Base-by-base conservation (phyloP, 768 basidiomycete species). In the Mrakia hoshinonis region DNA sequence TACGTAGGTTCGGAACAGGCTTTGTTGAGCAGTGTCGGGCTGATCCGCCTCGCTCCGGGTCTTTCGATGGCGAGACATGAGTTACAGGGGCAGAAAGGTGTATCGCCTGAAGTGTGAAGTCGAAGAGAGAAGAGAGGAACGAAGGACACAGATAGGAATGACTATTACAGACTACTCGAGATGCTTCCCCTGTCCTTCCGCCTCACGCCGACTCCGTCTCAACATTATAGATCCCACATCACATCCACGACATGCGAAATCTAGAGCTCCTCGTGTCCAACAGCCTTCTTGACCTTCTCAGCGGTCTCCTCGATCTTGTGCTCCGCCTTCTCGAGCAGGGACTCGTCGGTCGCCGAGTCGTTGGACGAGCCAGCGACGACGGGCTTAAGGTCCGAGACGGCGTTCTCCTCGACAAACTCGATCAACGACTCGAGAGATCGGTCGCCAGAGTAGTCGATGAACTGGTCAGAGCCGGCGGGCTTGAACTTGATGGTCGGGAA, bases 401-500 rank as follows among this genome's bases (percentile, higher is more conserved):
- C 70, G 70, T 72, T 58, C 70, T 88, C 84, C 81, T 92, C 87
- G 49, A 94, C 82, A 79, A 92, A 96, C 61, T 88, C 85, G 69
- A 91, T 83, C 71, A 98, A 79, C 78, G 86, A 88, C 81, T 97
- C 93, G 74, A 92, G 82, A 4, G 90, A 88, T 73, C 82, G 77
- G 73, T 81, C 96, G 74, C 96, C 96, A 74, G 90, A 87, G 78
- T 94, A 98, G 79, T 96, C 92, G 67, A 94, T 81, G 82, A 94
- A 99, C 65, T 91, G 87, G 68, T 83, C 82, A 26, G 85, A 81
- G 58, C 95, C 95, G 18, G 96, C 95, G 5, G 87, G 84, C 82
- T 93, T 94, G 85, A 99, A 95, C 80, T 98, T 98, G 77, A 98
- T 79, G 6, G 96, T 98, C 10, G 96, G 95, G 80, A 81, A 81